phyloP scores from a whole-genome alignment of 176 grass and related monocot genomes.

The Poa annua region DNA sequence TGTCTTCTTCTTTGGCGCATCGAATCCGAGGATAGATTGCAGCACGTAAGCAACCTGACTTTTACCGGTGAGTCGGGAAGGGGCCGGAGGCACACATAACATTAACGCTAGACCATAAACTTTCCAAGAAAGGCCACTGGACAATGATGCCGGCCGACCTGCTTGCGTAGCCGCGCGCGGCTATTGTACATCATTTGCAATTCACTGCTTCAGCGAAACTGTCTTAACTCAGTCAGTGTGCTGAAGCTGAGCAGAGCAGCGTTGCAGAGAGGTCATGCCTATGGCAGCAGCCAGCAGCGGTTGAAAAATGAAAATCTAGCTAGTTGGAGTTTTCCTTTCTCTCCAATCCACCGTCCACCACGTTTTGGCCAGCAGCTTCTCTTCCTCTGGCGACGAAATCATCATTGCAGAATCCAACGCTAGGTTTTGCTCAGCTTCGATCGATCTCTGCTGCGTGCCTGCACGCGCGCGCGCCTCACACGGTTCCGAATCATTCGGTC shows the following conservation, averaged over 20 bases:
- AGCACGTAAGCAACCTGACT: not conserved
- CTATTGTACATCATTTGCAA: slow-evolving; percentile 8
- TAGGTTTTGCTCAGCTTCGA: slow-evolving; percentile 18
- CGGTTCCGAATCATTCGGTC: slow-evolving; percentile 40
- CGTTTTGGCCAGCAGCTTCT: not conserved
- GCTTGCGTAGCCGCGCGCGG: not conserved
- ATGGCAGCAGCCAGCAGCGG: slow-evolving; percentile 37
- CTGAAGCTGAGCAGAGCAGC: not conserved
- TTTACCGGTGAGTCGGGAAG: not conserved
- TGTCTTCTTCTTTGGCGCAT: not conserved
- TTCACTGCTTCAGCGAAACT: slow-evolving; percentile 26
- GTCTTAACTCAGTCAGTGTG: slow-evolving; percentile 18
- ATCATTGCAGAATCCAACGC: slow-evolving; percentile 45
- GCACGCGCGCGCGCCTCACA: slow-evolving; percentile 2
- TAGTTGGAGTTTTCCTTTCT: not conserved
- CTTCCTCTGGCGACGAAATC: slow-evolving; percentile 6
- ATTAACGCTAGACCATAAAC: slow-evolving; percentile 24
- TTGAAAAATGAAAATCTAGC: slow-evolving; percentile 23
- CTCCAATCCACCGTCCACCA: not conserved
- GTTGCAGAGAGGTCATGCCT: slow-evolving; percentile 36
- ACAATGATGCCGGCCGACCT: slow-evolving; percentile 29
- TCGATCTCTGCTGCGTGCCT: not conserved
- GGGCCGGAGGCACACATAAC: too few species aligned
- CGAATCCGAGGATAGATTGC: slow-evolving; percentile 18
- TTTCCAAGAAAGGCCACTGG: slow-evolving; percentile 43